Evolutionary conservation across 2,329 filamentous ascomycete genomes (phyloP).

Genomic region (Alternaria solani): DNA sequence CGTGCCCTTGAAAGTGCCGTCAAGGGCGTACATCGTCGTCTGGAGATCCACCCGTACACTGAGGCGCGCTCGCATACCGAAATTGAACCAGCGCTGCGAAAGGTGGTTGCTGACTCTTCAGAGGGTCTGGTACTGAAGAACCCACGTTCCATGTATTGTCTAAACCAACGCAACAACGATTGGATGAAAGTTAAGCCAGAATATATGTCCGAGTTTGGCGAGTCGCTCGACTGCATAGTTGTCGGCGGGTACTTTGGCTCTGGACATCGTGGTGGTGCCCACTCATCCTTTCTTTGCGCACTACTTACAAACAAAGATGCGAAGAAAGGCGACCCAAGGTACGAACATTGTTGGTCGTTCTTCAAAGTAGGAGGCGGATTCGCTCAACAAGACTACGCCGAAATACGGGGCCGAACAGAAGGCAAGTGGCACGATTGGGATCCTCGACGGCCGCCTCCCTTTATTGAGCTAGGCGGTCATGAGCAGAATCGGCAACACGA

Average conservation of each 20-base stretch:
- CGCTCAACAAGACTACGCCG: conserved; percentile 81
- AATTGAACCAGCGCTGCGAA: conserved; percentile 80
- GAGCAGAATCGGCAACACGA: conserved; percentile 75
- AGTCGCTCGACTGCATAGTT: conserved; percentile 87
- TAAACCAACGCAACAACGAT: conserved; percentile 91
- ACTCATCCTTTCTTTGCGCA: conserved; percentile 92
- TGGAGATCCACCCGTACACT: conserved; percentile 82
- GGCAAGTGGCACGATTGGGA: conserved; percentile 94
- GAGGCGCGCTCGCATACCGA: conserved; percentile 72
- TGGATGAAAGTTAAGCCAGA: conserved; percentile 99
- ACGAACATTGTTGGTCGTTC: conserved; percentile 89
- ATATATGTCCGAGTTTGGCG: conserved; percentile 96
- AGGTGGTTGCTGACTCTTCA: conserved; percentile 84
- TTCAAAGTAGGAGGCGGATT: conserved; percentile 98
- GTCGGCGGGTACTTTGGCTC: conserved; percentile 94
- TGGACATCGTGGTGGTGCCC: conserved; percentile 79
- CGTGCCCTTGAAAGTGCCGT: conserved; percentile 77
- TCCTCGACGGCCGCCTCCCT: conserved; percentile 75
- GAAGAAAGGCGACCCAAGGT: conserved; percentile 62
- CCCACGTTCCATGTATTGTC: conserved; percentile 81
- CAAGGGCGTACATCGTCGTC: conserved; percentile 72
- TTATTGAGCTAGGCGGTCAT: conserved; percentile 79
- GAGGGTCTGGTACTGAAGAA: conserved; percentile 96
- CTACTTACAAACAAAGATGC: conserved; percentile 77
- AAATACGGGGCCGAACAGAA: conserved; percentile 82